These are phyloP conservation scores for Coemansia sp. DNA, from an alignment of 192 early-diverging fungal genomes.

Conservation along the genomic window DNA sequence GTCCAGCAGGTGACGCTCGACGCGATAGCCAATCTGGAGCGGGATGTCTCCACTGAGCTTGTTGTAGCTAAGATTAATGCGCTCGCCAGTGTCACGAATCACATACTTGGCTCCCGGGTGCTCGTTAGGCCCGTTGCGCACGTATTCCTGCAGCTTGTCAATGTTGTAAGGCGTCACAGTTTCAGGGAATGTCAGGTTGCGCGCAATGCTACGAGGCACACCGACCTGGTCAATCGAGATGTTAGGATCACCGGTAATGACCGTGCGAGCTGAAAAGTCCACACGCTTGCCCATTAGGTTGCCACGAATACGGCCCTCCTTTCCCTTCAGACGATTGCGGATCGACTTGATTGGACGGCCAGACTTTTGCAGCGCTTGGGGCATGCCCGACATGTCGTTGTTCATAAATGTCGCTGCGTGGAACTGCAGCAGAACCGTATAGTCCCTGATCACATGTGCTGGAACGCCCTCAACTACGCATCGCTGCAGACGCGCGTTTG, in stretches of 20 bases:
- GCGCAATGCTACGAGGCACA: constrained; percentile 94
- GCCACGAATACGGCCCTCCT: constrained; percentile 97
- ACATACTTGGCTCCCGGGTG: constrained; percentile 98
- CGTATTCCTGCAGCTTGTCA: constrained; percentile 80
- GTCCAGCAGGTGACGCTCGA: constrained; percentile 93
- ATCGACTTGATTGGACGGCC: constrained; percentile 96
- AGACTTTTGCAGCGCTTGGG: constrained; percentile 87
- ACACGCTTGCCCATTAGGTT: constrained; percentile 99
- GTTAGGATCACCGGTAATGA: constrained; percentile 98
- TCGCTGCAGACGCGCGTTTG: constrained; percentile 80
- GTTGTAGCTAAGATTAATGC: constrained; percentile 88
- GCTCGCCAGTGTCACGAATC: constrained; percentile 90
- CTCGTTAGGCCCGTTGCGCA: constrained; percentile 86
- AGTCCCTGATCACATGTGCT: constrained; percentile 85
- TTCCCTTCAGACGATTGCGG: constrained; percentile 95
- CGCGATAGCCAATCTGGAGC: constrained; percentile 88
- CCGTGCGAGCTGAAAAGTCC: constrained; percentile 98
- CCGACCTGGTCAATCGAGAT: constrained; percentile 98
- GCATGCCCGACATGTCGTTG: constrained; percentile 92
- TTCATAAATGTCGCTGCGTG: constrained; percentile 98
- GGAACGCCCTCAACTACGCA: constrained; percentile 87
- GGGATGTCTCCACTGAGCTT: constrained; percentile 80
- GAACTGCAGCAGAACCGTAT: constrained; percentile 86
- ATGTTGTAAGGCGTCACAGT: constrained; percentile 97
- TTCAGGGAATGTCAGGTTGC: constrained; percentile 96